Evolutionary conservation across 2,329 filamentous ascomycete species (phyloP).

Genomic region (Colletotrichum ledebouriae): DNA sequence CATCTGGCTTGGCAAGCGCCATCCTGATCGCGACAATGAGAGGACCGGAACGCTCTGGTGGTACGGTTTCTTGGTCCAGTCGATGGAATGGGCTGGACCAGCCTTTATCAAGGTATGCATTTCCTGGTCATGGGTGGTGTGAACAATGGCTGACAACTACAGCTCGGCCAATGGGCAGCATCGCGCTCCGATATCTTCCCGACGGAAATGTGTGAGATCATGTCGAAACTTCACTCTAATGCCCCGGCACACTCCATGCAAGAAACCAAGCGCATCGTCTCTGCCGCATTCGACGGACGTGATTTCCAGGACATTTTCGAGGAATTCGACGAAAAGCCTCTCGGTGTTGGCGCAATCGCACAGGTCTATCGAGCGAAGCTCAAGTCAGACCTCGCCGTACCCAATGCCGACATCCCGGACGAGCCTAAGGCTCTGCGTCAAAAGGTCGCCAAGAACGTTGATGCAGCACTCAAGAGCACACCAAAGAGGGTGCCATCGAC

Average conservation of each 20-base stretch:
- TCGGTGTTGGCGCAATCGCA: constrained; percentile 95
- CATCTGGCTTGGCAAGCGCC: constrained; percentile 81
- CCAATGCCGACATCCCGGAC: constrained; percentile 68
- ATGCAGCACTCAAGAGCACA: constrained; percentile 86
- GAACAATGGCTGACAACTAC: background rate
- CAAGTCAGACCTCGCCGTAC: constrained; percentile 80
- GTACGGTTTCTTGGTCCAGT: constrained; percentile 87
- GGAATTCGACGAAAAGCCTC: constrained; percentile 89
- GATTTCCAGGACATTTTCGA: constrained; percentile 93
- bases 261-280: constrained; percentile 83
- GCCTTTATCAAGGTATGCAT: constrained; percentile 90
- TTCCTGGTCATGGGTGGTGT: background rate
- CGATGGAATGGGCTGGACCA: constrained; percentile 94
- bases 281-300: constrained; percentile 83
- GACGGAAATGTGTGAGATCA: constrained; percentile 88
- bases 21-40: constrained; percentile 77
- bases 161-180: constrained; percentile 98
- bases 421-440: constrained; percentile 68
- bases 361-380: constrained; percentile 98
- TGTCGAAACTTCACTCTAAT: constrained; percentile 96
- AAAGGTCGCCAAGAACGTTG: constrained; percentile 84
- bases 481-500: constrained; percentile 88
- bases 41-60: constrained; percentile 90
- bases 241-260: constrained; percentile 91
- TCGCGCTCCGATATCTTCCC: constrained; percentile 97